phyloP scores from a whole-genome alignment of 2,329 filamentous ascomycete species.

The Ceratocystiopsis sp. region DNA sequence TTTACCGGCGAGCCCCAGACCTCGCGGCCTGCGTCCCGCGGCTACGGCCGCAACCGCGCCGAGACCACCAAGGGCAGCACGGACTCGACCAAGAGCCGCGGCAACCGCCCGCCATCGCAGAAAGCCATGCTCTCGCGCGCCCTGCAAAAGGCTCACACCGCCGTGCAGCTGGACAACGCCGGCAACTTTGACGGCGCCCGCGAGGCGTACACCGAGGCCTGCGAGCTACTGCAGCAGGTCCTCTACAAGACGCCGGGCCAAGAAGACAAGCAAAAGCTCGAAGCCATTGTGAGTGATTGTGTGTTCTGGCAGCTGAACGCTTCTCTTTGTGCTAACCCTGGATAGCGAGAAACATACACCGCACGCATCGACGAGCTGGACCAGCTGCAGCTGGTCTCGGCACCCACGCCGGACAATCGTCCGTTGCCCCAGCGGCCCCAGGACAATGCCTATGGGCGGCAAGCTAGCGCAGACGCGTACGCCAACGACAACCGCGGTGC shows the following conservation, averaged over 20 bases:
- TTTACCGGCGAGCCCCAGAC: conserved; percentile 18
- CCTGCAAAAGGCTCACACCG: conserved; percentile 86
- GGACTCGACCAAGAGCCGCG: conserved; percentile 21
- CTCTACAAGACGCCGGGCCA: conserved; percentile 69
- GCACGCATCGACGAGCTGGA: conserved; percentile 77
- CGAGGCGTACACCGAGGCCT: conserved; percentile 82
- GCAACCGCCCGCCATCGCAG: conserved; percentile 45
- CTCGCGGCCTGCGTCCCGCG: conserved; percentile 14
- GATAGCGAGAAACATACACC: conserved; percentile 71
- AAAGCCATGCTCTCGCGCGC: conserved; percentile 96
- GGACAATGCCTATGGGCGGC: background rate
- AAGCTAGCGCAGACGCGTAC: background rate
- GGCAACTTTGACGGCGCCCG: conserved; percentile 87
- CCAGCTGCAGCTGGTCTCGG: conserved; percentile 52
- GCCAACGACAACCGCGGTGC: conserved; percentile 30
- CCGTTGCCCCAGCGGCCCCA: conserved; percentile 51
- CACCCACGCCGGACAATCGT: conserved; percentile 42
- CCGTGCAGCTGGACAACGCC: conserved; percentile 88
- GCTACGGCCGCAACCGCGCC: conserved; percentile 30
- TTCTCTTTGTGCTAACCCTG: background rate
- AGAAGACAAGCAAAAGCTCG: conserved; percentile 77
- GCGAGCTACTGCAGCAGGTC: conserved; percentile 71
- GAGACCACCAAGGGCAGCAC: conserved; percentile 26
- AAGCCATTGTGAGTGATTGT: conserved; percentile 61
- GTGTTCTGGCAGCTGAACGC: too few species aligned